Base-by-base conservation (phyloP, 202 grass and related monocot genomes). In the Setaria viridis region DNA sequence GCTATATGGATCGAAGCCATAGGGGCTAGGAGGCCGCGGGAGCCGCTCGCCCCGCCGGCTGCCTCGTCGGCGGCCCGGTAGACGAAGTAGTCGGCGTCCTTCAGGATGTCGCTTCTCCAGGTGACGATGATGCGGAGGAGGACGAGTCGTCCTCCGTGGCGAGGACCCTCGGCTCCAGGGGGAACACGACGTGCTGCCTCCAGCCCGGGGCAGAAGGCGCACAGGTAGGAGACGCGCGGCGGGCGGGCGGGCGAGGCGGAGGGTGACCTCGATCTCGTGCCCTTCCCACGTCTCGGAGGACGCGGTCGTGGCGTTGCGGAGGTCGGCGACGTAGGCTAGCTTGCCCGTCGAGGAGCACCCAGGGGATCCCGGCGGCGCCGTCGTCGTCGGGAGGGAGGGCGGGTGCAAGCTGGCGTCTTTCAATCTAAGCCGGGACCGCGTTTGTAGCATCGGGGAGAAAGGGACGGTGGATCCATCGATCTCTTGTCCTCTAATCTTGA, bases 41-140 rank as follows among this genome's bases (percentile, higher is more conserved):
- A 74, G 72, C 72, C 49, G 72, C 49, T 55, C 20, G 32, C 50
- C 15, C 50, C 15, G 30, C 33, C 72, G 14, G 9, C 72, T 8
- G 72, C 49, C 15, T 17, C 34, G 32, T 56, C 72, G 16, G 32
- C 19, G 0, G 72, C 72, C 50, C 56, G 33, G 72, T 76, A 76
- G 72, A 76, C 57, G 72, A n/a, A 76, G 51, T 41, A 56, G 50
- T 75, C 72, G 7, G 5, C 19, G 39, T 75, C 72, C 49, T 13
- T 0, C 0, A 3, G 37, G 5, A 55, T 17, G 48, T n/a, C 2
- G 0, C 0, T 10, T 56, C 20, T 37, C 35, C 15, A 39, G 19
- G 48, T 75, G 50, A 75, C 50, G 72, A 57, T 14, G 51, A 76
- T 3, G 51, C 9, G 4, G 20, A 56, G 72, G 9, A 76, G 72